phyloP scores from a whole-genome alignment of 2,329 filamentous ascomycete species.

The Colletotrichum shisoi region DNA sequence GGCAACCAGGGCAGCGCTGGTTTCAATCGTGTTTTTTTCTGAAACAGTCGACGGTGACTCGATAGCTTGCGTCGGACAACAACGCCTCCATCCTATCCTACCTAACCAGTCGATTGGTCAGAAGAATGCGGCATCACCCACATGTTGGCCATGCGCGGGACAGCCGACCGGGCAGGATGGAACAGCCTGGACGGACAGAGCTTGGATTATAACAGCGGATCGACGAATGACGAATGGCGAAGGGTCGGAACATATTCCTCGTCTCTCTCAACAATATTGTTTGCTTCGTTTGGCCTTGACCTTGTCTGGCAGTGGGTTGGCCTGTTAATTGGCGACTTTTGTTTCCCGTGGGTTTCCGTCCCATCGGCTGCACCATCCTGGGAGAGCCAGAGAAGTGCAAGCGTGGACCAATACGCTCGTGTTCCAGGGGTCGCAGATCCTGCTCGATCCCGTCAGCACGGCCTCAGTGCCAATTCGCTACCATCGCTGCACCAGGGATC shows the following conservation, averaged over 20 bases:
- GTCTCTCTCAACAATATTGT: neutral
- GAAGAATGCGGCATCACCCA: neutral
- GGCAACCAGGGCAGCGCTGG: neutral
- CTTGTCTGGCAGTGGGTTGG: too few relatives aligned
- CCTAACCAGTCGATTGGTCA: neutral
- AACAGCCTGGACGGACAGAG: neutral
- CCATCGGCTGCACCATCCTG: neutral
- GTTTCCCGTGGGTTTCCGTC: neutral
- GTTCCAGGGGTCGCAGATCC: constrained; percentile 24
- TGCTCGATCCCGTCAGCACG: constrained; percentile 31
- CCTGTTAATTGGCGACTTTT: neutral
- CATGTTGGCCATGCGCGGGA: neutral
- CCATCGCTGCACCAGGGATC: constrained; percentile 28
- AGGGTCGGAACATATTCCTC: neutral
- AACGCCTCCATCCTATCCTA: constrained; percentile 5
- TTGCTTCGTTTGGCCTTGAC: neutral
- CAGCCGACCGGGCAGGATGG: neutral
- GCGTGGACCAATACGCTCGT: constrained; percentile 1
- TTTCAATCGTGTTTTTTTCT: constrained; percentile 7
- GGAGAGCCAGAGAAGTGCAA: neutral
- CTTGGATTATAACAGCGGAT: neutral
- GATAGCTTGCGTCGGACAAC: constrained; percentile 14
- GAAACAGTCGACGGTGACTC: constrained; percentile 27
- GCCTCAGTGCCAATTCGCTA: constrained; percentile 28
- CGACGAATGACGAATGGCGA: neutral